Evolutionary conservation across 2,329 filamentous ascomycete species (phyloP).

Genomic region (Ceratocystis lukuohia): DNA sequence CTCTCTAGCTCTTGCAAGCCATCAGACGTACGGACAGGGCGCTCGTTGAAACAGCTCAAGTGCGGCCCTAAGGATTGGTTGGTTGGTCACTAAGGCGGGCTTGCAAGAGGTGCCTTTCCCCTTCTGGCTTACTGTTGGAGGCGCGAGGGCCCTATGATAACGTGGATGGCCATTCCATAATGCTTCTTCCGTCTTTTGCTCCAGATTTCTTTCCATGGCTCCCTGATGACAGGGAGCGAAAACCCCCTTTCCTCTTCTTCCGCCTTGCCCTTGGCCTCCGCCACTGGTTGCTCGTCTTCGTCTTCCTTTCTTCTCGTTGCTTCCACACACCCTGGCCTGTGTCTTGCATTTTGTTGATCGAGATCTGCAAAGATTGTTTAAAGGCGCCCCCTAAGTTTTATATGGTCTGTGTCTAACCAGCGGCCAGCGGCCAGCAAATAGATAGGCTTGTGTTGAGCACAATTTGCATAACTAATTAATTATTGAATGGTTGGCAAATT

Average conservation of each 20-base stretch:
- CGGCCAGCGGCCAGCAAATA: not conserved
- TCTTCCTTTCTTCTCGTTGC: not conserved
- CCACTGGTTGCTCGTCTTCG: not conserved
- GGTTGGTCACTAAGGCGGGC: not conserved
- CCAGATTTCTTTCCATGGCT: too few relatives aligned
- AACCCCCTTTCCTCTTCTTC: not conserved
- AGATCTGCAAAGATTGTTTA: constrained; percentile 5
- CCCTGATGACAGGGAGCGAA: not conserved
- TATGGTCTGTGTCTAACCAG: not conserved
- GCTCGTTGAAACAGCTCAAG: constrained; percentile 1
- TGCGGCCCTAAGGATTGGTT: not conserved
- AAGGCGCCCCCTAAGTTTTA: not conserved
- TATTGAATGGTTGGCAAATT: not conserved
- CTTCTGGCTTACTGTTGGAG: not conserved
- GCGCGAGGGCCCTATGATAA: not conserved
- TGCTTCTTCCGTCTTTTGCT: not conserved
- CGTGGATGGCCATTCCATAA: not conserved
- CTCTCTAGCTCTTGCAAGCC: too few relatives aligned
- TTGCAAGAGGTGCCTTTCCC: not conserved
- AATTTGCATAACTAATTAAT: not conserved
- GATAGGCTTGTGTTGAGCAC: not conserved
- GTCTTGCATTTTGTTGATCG: constrained; percentile 4
- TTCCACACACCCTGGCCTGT: not conserved
- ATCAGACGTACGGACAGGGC: not conserved
- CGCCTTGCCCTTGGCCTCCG: not conserved